A percentile compares a stretch with the other conserved stretches of the same genome.
Conservation (phyloP, 176 grass and related monocot species). For the Oryza longistaminata region DNA sequence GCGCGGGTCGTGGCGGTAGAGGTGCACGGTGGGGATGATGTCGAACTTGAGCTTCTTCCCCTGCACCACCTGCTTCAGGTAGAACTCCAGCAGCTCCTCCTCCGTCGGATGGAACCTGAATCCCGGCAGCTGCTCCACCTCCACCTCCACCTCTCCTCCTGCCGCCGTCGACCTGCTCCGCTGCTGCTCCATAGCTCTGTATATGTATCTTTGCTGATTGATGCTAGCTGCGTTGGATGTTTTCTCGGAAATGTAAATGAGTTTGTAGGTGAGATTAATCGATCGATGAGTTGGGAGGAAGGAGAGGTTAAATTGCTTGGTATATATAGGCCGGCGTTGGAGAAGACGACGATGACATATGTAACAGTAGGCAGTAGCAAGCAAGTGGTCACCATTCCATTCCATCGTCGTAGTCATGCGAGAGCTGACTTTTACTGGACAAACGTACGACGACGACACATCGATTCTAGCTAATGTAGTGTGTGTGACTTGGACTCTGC, state of each 20-base stretch:
- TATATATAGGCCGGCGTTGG: slow-evolving; percentile 38
- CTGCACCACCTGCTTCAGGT: slow-evolving; percentile 56
- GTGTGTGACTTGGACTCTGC: not conserved
- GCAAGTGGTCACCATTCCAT: slow-evolving; percentile 5
- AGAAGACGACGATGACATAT: not conserved
- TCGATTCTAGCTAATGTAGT: not conserved
- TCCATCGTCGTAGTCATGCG: not conserved
- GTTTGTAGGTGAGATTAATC: not conserved
- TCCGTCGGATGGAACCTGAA: slow-evolving; percentile 87
- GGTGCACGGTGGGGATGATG: slow-evolving; percentile 81
- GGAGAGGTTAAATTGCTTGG: not conserved
- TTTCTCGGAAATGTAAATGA: not conserved
- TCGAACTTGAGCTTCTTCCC: slow-evolving; percentile 72
- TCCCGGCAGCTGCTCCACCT: slow-evolving; percentile 45
- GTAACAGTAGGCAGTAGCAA: not conserved
- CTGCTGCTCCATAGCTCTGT: too few species aligned
- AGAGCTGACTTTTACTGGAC: slow-evolving; percentile 27
- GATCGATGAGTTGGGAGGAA: not conserved
- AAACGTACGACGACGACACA: too few species aligned
- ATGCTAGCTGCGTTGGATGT: not conserved
- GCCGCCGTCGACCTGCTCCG: not conserved
- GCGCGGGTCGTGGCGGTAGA: slow-evolving; percentile 82
- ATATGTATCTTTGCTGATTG: too few species aligned
- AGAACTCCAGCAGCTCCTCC: slow-evolving; percentile 93
- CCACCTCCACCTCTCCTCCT: not conserved